phyloP scores from a whole-genome alignment of 1,284 basidiomycete species.

The Cryptococcus sp. region DNA sequence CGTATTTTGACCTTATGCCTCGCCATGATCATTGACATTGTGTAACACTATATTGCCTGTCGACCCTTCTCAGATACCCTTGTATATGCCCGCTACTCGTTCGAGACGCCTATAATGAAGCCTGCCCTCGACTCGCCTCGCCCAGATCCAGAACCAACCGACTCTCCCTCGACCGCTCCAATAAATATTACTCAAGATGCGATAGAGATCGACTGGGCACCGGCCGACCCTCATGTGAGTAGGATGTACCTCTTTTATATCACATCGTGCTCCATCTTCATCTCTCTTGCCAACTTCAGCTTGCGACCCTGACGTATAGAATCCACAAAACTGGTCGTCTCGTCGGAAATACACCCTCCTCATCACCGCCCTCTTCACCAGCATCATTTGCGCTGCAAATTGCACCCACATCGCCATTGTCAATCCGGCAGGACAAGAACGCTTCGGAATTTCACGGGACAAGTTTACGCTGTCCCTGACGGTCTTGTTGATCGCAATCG shows the following conservation, averaged over 20 bases:
- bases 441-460: constrained; percentile 24
- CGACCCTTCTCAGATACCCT: too few species aligned
- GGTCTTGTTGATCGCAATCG: constrained; percentile 28
- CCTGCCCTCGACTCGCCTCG: too few species aligned
- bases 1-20: too few species aligned
- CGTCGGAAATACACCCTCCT: constrained; percentile 25
- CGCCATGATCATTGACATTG: too few species aligned
- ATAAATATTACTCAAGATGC: too few species aligned
- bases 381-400: constrained; percentile 24
- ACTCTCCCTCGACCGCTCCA: too few species aligned
- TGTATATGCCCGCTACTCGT: too few species aligned
- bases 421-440: constrained; percentile 23
- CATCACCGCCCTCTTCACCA: constrained; percentile 22
- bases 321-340: constrained; percentile 35
- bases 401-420: constrained; percentile 26
- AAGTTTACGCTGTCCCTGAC: constrained; percentile 22
- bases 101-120: too few species aligned
- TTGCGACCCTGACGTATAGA: constrained; percentile 14
- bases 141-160: too few species aligned
- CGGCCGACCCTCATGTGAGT: background rate
- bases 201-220: too few species aligned
- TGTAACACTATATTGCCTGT: too few species aligned
- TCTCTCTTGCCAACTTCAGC: background rate
- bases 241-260: background rate
- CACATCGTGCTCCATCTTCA: too few species aligned